A percentile compares a stretch with the other conserved stretches of the same genome.
Evolutionary conservation across 345 rosid genomes (phyloP).

Genomic region (Eucalyptus marginata): DNA sequence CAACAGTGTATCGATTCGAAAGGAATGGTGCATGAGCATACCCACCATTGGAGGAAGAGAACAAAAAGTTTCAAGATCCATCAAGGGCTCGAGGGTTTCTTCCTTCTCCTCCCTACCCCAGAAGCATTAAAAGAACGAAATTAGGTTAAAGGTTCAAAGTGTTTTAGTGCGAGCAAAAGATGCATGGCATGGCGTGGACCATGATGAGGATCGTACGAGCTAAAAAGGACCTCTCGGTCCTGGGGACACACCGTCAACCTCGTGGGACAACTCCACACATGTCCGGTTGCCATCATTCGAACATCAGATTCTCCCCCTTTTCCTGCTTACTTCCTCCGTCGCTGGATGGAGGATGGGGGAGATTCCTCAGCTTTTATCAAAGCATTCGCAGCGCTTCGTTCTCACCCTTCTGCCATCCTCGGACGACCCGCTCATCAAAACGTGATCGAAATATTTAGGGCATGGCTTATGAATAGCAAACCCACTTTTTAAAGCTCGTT

Average conservation of each 20-base stretch:
- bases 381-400: neutral
- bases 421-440: neutral
- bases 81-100: neutral
- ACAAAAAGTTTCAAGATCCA: neutral
- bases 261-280: neutral
- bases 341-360: neutral
- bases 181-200: neutral
- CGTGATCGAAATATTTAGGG: neutral
- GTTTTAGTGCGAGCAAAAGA: neutral
- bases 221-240: neutral
- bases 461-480: neutral
- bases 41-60: neutral
- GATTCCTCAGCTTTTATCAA: neutral
- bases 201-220: neutral
- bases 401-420: neutral
- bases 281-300: neutral
- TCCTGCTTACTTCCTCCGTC: neutral
- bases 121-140: neutral
- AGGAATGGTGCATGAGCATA: neutral
- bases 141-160: neutral
- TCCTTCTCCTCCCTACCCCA: neutral
- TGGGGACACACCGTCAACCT: neutral
- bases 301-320: neutral
- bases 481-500: neutral
- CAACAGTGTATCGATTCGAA: rapidly evolving